Evolutionary conservation across 345 rosid genomes (phyloP), one percentile per base, ranked within the genome.

Genomic region (Theobroma cacao): DNA sequence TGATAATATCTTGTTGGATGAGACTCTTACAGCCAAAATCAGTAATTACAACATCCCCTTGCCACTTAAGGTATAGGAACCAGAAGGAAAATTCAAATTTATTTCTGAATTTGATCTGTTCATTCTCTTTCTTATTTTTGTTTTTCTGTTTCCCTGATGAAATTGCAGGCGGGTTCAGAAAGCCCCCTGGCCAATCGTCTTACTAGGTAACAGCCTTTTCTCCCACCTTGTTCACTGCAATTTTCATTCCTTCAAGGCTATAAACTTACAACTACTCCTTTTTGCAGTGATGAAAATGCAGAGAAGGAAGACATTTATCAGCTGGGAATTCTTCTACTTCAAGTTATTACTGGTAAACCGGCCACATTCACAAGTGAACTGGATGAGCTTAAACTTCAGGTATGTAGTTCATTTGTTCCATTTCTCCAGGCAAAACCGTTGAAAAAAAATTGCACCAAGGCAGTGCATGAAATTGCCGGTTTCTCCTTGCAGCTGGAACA

Each of bases 271-370:
- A 60, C 17, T 5, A n/a, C n/a, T 52, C 8, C 65, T 72, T 69
- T 52, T 4, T 86, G 80, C 89, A 89, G 89, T 70, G 59, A 77
- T 31, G 86, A 80, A 80, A 86, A 78, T 40, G 83, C 87, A 69
- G 97, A 90, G 82, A 93, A 91, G 77, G 98, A 95, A 84, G 98
- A 95, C 62, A 84, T 95, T 48, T 95, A 93, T 83, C 98, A 89
- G 71, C 88, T 95, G 38, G 98, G 98, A 26, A 81, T 85, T 43
- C 90, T 95, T 72, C 87, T 93, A 31, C 82, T 92, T 56, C 91
- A 91, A 81, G 74, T 90, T 56, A 93, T 92, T 40, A 87, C 95
- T 1, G 95, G 98, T 1, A 88, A 83, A 85, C n/a, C 82, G 75
- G 79, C 86, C 12, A 78, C 77, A 52, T 84, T 91, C 59, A 13